These are phyloP conservation scores for Scutellaria minor DNA, from an alignment of 257 asterid genomes.

Conservation along the genomic window DNA sequence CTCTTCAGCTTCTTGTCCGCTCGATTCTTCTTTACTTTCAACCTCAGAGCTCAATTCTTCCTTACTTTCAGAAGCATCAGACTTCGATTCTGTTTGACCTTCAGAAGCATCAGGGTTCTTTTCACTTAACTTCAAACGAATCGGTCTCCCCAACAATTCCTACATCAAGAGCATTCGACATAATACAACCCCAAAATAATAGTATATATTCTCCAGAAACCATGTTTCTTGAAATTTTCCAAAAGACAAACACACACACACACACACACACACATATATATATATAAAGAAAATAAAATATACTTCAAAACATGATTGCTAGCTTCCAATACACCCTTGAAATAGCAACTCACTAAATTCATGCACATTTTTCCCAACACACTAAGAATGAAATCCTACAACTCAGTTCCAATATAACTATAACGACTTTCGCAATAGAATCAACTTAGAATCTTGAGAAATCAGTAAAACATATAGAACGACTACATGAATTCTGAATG, in stretches of 20 bases:
- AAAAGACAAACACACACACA: too few species aligned
- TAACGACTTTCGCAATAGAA: neutral
- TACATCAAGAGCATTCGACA: constrained; percentile 35
- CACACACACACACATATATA: too few species aligned
- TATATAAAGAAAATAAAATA: too few species aligned
- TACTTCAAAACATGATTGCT: too few species aligned
- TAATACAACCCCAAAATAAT: neutral
- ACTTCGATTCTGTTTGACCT: constrained; percentile 37
- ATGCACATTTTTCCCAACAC: neutral
- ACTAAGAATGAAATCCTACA: neutral
- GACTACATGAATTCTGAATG: neutral
- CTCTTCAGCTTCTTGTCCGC: constrained; percentile 36
- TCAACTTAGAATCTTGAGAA: neutral
- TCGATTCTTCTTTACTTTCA: constrained; percentile 37
- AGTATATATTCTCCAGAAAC: too few species aligned
- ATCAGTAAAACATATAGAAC: neutral
- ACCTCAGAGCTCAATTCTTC: constrained; percentile 40
- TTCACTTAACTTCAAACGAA: constrained; percentile 69
- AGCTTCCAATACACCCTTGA: neutral
- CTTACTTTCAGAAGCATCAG: constrained; percentile 40
- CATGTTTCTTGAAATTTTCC: too few species aligned
- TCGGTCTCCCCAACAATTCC: constrained; percentile 83
- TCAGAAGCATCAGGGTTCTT: constrained; percentile 45
- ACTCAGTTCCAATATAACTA: neutral
- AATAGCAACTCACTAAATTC: neutral